A percentile compares a stretch with the other conserved stretches of the same genome.
phyloP scores from a whole-genome alignment of 2,329 filamentous ascomycete genomes.

The Rutstroemia sp. region DNA sequence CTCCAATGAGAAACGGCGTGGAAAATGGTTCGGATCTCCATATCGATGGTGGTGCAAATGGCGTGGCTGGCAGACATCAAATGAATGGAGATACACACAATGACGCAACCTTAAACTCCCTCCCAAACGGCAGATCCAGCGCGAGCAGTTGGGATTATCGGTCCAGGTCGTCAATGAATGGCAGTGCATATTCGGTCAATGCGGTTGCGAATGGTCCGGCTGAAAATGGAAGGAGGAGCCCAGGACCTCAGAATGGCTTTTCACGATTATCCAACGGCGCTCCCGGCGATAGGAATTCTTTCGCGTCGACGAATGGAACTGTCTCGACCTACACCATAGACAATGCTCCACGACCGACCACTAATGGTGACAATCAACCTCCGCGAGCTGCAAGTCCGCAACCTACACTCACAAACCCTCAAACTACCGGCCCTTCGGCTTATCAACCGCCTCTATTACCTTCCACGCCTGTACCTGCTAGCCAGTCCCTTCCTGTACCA shows the following conservation, averaged over 20 bases:
- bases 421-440: constrained; percentile 28
- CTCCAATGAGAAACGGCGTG: constrained; percentile 29
- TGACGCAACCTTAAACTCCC: constrained; percentile 49
- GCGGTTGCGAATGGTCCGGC: constrained; percentile 19
- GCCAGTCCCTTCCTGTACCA: constrained; percentile 18
- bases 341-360: constrained; percentile 11
- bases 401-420: constrained; percentile 23
- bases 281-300: constrained; percentile 22
- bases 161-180: constrained; percentile 25
- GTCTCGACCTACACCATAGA: constrained; percentile 13
- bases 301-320: constrained; percentile 25
- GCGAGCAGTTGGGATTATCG: constrained; percentile 33
- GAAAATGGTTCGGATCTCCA: constrained; percentile 28
- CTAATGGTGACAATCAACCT: constrained; percentile 21
- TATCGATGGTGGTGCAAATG: constrained; percentile 18
- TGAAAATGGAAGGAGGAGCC: constrained; percentile 28
- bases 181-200: constrained; percentile 26
- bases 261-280: constrained; percentile 16
- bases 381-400: constrained; percentile 19
- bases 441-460: constrained; percentile 26
- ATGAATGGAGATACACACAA: constrained; percentile 25
- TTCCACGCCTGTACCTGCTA: constrained; percentile 22
- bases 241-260: constrained; percentile 21
- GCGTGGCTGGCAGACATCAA: constrained; percentile 12
- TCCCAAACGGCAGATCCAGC: constrained; percentile 48